A percentile compares a stretch with the other conserved stretches of the same genome.
These are phyloP conservation scores for Fusarium sp. DNA, from an alignment of 2,329 filamentous ascomycete species.

Conservation along the genomic window DNA sequence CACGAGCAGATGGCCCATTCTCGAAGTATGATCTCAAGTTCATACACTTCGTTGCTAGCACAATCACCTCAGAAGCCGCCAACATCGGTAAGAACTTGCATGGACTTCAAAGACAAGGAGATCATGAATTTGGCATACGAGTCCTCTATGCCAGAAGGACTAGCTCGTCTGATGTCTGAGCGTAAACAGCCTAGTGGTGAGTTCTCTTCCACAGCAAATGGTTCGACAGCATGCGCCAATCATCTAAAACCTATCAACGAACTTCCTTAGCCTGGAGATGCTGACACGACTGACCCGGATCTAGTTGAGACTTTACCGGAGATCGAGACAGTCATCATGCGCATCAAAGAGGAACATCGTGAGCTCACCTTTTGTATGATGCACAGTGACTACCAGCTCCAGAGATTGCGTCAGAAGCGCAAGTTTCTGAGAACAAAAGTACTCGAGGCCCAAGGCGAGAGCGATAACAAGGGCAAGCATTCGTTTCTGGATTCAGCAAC, in stretches of 20 bases:
- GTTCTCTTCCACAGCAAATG: not conserved
- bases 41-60: not conserved
- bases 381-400: not conserved
- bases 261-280: too few relatives aligned
- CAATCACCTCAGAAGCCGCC: not conserved
- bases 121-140: not conserved
- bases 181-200: too few relatives aligned
- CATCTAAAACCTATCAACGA: not conserved
- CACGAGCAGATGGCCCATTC: not conserved
- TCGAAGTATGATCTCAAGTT: not conserved
- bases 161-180: not conserved
- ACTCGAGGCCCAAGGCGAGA: too few relatives aligned
- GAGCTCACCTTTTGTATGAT: not conserved
- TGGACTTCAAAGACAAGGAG: not conserved
- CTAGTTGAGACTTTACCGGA: not conserved
- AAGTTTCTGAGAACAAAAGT: too few relatives aligned
- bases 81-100: not conserved
- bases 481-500: too few relatives aligned
- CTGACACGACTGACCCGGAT: not conserved
- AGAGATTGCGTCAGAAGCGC: not conserved
- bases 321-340: not conserved
- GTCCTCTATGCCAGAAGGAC: not conserved
- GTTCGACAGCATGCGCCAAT: not conserved
- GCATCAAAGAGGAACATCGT: not conserved
- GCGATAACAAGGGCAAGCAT: too few relatives aligned